These are phyloP conservation scores for Chalciporus sp. DNA, from an alignment of 1,284 basidiomycete species.

Conservation along the genomic window DNA sequence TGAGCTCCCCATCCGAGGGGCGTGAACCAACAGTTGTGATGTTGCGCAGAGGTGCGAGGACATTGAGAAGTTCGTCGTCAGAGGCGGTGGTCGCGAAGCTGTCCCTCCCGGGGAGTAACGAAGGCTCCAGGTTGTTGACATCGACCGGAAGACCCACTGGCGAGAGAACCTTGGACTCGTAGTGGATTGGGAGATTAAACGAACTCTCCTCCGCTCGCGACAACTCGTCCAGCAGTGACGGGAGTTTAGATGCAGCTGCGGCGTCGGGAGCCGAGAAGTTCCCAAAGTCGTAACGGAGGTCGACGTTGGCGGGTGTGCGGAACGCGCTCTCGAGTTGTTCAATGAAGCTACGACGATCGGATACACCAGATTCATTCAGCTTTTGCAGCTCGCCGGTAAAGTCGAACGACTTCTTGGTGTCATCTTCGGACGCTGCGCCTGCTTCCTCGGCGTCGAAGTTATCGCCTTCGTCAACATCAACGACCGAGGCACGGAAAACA, in stretches of 20 bases:
- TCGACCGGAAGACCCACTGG: slow-evolving; percentile 22
- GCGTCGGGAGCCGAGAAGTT: slow-evolving; percentile 39
- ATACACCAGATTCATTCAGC: slow-evolving; percentile 69
- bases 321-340: slow-evolving; percentile 81
- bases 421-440: slow-evolving; percentile 47
- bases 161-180: slow-evolving; percentile 20
- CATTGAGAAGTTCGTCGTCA: slow-evolving; percentile 26
- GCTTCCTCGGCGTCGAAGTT: slow-evolving; percentile 51
- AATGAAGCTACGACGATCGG: slow-evolving; percentile 75
- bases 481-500: slow-evolving; percentile 47
- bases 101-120: slow-evolving; percentile 24
- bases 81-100: slow-evolving; percentile 15
- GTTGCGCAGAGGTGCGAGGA: slow-evolving; percentile 31
- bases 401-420: slow-evolving; percentile 81
- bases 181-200: slow-evolving; percentile 20
- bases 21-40: slow-evolving; percentile 44
- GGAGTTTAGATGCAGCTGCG: slow-evolving; percentile 42
- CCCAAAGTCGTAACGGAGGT: slow-evolving; percentile 50
- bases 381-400: slow-evolving; percentile 80
- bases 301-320: slow-evolving; percentile 68
- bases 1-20: slow-evolving; percentile 64
- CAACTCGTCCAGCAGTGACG: slow-evolving; percentile 29
- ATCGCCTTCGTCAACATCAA: slow-evolving; percentile 49
- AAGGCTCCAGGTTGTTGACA: slow-evolving; percentile 20
- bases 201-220: slow-evolving; percentile 23